Base-by-base conservation (phyloP, 495 filamentous ascomycete genomes). In the Neurospora sp. region DNA sequence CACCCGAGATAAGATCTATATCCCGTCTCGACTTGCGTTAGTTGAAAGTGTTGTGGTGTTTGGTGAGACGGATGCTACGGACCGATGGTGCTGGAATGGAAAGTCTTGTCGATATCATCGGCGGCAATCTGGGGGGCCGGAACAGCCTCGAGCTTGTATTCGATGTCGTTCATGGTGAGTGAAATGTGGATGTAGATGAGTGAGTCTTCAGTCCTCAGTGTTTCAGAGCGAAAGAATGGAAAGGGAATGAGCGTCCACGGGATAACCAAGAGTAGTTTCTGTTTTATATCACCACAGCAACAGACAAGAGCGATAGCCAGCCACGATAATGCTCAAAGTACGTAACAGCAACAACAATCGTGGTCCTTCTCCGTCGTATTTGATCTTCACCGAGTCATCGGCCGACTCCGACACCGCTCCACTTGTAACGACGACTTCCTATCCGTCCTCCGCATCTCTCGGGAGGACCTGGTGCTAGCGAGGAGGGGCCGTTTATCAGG, bases 1-100 rank as follows among this genome's bases (percentile, higher is more conserved):
- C 84, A 17, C 88, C 85, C 41, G 92, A 94, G 74, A 94, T 87
- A 70, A 97, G 86, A 82, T 97, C 94, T 92, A 40, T 44, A 45
- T 27, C 39, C n/a, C 10, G n/a, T 53, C 5, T 10, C 17, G 53
- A n/a, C 16, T 22, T 68, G 4, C 40, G 42, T 53, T 17, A 61
- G 70, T 37, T 38, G 27, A 22, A 71, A 42, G 39, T 65, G 70
- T 65, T 53, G 40, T 44, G 6, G 8, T 70, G 38, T 14, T 68
- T 41, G 53, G 14, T 61, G 35, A 14, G 16, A 68, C 41, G 53
- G 38, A 38, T 61, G 10, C 16, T 45, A 83, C 86, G 48, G 82
- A 93, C 91, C 91, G 73, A 92, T 93, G 77, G 83, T 87, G 70
- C 83, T 88, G 38, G 90, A 90, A 40, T 85, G 84, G 81, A 96